Percentiles rank a stretch among this genome's conserved stretches.
Evolutionary conservation across 1,284 basidiomycete genomes (phyloP).

Genomic region (Malassezia cuniculi): DNA sequence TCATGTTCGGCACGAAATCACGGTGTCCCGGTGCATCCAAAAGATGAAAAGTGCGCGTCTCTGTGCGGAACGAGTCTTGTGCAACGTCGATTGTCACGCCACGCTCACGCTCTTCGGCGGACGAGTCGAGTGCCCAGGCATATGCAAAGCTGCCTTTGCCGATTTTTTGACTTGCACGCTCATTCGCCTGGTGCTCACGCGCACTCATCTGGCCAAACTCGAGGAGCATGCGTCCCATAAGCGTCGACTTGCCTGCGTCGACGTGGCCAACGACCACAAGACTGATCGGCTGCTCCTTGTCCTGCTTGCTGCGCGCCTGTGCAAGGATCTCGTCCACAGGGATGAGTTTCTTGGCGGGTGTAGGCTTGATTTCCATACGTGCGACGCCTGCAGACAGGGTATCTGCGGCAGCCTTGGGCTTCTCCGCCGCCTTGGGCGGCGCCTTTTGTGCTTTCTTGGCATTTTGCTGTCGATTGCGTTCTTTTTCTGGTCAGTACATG

Average conservation of each 20-base stretch:
- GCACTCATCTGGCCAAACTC: constrained; percentile 79
- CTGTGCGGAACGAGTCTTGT: constrained; percentile 64
- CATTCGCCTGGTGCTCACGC: constrained; percentile 69
- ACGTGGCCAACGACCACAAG: constrained; percentile 93
- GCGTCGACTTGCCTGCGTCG: constrained; percentile 92
- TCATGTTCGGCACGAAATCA: constrained; percentile 99
- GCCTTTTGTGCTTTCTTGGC: constrained; percentile 10
- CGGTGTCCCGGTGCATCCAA: constrained; percentile 92
- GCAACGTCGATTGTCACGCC: constrained; percentile 98
- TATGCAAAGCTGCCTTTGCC: constrained; percentile 93
- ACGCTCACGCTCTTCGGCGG: constrained; percentile 78
- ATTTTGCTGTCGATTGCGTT: constrained; percentile 14
- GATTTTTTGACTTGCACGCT: constrained; percentile 73
- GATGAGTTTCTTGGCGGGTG: constrained; percentile 56
- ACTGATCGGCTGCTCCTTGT: constrained; percentile 59
- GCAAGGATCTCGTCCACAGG: constrained; percentile 73
- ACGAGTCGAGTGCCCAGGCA: constrained; percentile 93
- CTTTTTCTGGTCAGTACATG: constrained; percentile 12
- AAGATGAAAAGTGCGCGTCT: constrained; percentile 69
- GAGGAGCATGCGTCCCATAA: constrained; percentile 87
- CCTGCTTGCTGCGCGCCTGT: constrained; percentile 57
- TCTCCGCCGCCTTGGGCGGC: constrained; percentile 4
- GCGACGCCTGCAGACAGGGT: constrained; percentile 45
- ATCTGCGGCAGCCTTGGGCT: constrained; percentile 11
- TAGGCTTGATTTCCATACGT: too few species aligned